Evolutionary conservation across 2,329 filamentous ascomycete species (phyloP), one percentile per base, ranked within the genome.

Genomic region (Scopulariopsis brevicaulis): DNA sequence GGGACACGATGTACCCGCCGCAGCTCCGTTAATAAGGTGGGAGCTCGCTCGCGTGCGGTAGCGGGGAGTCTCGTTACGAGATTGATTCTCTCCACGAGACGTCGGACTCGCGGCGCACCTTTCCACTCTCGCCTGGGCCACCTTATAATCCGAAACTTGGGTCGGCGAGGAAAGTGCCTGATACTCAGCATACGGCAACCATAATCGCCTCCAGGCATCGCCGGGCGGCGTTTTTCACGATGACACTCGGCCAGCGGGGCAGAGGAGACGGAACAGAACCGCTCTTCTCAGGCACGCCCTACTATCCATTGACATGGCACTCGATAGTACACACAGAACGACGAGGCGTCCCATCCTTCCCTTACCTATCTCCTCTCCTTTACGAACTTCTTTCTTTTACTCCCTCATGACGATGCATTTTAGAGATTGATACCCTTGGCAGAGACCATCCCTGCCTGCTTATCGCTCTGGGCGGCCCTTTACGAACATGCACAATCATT

Each of bases 1-100:
- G 73, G 71, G 75, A 77, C 74, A 76, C 69, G 65, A 70, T 73
- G 62, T 75, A 75, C 65, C 65, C 72, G 61, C 73, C 73, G 64
- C 71, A 73, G 63, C 69, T 71, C 59, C 68, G 68, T 61, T 65
- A 65, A 64, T 65, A 62, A 67, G 60, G 61, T 59, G 59, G 58
- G 59, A 60, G 52, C 53, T 59, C 55, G 58, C 54, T 54, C 54
- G 28, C n/a, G n/a, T n/a, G n/a, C 56, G 58, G 57, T 57, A 52
- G 46, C 59, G 48, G 43, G 59, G 53, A 56, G 48, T 25, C 40
- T 54, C 22, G 43, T 43, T 25, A 55, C 37, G 46, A 24, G 51
- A 3, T 11, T n/a, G 7, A 2, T 32, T n/a, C 18, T n/a, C 40
- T 46, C 18, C 10, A 46, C 14, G 11, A 46, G 11, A 6, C 18